Conservation (phyloP, 768 basidiomycete genomes). For the Kwoniella europaea region DNA sequence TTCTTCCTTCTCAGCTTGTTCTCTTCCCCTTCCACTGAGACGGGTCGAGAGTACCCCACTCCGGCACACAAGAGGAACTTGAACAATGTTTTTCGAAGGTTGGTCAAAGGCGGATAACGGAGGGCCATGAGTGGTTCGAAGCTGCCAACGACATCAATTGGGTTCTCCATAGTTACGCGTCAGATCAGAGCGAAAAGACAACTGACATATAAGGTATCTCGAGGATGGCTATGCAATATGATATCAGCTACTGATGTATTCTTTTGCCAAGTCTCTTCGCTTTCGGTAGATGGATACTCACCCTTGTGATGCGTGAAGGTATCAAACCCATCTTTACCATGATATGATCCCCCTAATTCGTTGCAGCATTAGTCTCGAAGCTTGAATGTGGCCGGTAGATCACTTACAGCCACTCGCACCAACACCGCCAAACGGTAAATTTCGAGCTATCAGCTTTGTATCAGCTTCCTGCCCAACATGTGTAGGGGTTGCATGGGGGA, state of each 20-base stretch:
- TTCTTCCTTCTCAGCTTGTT: conserved; percentile 18
- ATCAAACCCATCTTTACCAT: conserved; percentile 52
- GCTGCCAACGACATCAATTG: conserved; percentile 22
- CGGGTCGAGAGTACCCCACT: conserved; percentile 27
- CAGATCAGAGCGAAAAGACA: not conserved
- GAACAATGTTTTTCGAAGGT: conserved; percentile 17
- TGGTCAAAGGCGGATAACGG: conserved; percentile 50
- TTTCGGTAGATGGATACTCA: conserved; percentile 20
- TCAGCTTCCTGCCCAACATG: not conserved
- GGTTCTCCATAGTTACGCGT: not conserved
- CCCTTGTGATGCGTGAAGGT: conserved; percentile 54
- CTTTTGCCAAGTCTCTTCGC: not conserved
- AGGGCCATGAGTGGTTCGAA: conserved; percentile 50
- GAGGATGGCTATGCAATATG: conserved; percentile 1
- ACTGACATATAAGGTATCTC: conserved; percentile 34
- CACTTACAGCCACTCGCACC: conserved; percentile 56
- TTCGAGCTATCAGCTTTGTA: conserved; percentile 9
- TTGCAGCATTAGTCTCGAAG: not conserved
- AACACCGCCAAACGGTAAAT: conserved; percentile 56
- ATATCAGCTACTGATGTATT: not conserved
- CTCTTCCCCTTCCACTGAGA: conserved; percentile 33
- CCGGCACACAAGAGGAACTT: conserved; percentile 21
- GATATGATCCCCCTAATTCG: conserved; percentile 48
- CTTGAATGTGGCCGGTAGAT: not conserved
- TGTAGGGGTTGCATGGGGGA: too few relatives aligned